Base-by-base conservation (phyloP, 805 yeast species). In the Candida odintsovae region DNA sequence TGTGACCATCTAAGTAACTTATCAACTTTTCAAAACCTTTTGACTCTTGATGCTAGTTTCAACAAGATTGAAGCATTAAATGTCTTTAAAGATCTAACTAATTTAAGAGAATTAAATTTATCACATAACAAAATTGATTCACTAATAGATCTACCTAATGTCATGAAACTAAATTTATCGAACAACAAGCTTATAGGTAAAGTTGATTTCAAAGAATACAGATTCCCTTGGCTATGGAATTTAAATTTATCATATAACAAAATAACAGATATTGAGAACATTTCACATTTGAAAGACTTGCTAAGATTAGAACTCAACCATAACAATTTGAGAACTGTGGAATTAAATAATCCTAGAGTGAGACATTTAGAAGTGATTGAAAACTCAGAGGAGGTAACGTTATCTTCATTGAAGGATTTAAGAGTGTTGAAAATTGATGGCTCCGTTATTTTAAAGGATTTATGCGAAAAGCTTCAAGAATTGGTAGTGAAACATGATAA, bases 31-130 rank as follows among this genome's bases (percentile, higher is more conserved):
- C 43, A 48, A 28, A 42, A 40, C 29, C 52, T 76, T 41, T 52
- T 55, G 18, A 56, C 55, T 16, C 48, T 72, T 5, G 66, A 73
- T 48, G 52, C 75, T 25, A 68, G 76, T 2, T 41, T 55, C 13
- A 77, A 77, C 54, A 51, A 57, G 10, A 75, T 76, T 51, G 61
- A 52, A 48, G 59, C 41, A 53, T 69, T 42, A 54, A 50, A 18
- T 52, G 58, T 28, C 52, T 76, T 49, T 46, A 55, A 48, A n/a
- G 31, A 48, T 3, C 50, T 64, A 40, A 35, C 43, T 18, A 53
- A 50, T 49, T 69, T 50, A 56, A 50, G 59, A 39, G 50, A 47
- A 18, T 43, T 63, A 28, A 48, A 55, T 33, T 46, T 62, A 16
- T 52, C 75, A 0, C 42, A 58, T 20, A 76, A 76, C 54, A 51